Evolutionary conservation across 176 grass and related monocot genomes (phyloP).

Genomic region (Zizania latifolia): DNA sequence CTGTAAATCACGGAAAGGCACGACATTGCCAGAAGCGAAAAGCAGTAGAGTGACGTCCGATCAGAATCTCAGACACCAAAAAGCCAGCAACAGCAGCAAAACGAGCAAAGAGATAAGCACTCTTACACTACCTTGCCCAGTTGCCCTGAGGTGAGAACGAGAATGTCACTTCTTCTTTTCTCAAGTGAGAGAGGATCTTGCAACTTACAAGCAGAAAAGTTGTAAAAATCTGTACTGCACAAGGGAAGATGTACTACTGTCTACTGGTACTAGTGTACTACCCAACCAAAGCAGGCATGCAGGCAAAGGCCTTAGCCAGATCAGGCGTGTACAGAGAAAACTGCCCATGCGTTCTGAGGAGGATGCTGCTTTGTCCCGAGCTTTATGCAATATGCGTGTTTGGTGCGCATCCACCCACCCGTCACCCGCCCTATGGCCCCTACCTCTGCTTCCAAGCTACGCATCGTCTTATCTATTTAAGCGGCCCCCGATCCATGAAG

Average conservation of each 20-base stretch:
- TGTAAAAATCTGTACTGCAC: slow-evolving; percentile 41
- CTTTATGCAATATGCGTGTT: slow-evolving; percentile 33
- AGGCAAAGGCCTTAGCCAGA: background rate
- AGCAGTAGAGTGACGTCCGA: background rate
- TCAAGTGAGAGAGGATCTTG: background rate
- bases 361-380: background rate
- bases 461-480: slow-evolving; percentile 39
- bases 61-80: background rate
- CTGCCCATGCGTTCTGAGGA: background rate
- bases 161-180: background rate
- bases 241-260: slow-evolving; percentile 18
- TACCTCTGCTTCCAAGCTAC: slow-evolving; percentile 28
- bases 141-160: background rate
- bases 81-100: background rate
- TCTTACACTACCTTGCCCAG: too few species aligned
- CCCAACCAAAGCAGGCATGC: background rate
- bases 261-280: slow-evolving; percentile 46
- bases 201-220: background rate
- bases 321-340: background rate
- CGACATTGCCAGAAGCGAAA: too few species aligned
- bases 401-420: slow-evolving; percentile 38
- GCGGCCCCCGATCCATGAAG: slow-evolving; percentile 7
- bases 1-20: background rate
- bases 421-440: background rate
- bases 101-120: background rate